These are phyloP conservation scores for Fragilariopsis cylindrus DNA, from an alignment of 108 stramenopile genomes.

Conservation along the genomic window DNA sequence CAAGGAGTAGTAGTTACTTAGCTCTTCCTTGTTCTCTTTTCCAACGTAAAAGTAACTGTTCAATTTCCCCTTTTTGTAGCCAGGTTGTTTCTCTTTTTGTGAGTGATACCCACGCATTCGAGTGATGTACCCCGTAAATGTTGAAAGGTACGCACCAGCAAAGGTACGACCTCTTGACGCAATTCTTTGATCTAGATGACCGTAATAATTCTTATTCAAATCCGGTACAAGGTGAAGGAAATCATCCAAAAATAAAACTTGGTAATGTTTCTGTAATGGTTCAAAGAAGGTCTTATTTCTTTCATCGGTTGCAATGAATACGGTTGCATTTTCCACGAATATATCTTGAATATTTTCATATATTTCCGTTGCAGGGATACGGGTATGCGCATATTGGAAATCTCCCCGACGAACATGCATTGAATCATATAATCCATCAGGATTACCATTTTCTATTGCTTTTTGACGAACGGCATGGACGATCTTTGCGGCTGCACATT, in stretches of 20 bases:
- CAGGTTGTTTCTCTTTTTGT: constrained; percentile 55
- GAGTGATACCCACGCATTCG: constrained; percentile 80
- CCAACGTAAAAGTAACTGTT: constrained; percentile 68
- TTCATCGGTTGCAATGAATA: constrained; percentile 88
- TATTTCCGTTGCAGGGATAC: constrained; percentile 35
- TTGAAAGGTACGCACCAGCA: constrained; percentile 76
- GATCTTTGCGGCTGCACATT: constrained; percentile 85
- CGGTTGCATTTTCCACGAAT: constrained; percentile 47
- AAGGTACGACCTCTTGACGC: constrained; percentile 76
- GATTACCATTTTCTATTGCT: constrained; percentile 32
- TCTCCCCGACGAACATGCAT: constrained; percentile 90
- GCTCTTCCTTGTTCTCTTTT: constrained; percentile 33
- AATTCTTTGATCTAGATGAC: constrained; percentile 85
- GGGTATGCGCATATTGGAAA: constrained; percentile 62
- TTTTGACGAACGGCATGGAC: constrained; percentile 69
- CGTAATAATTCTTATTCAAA: constrained; percentile 81
- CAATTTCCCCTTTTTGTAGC: constrained; percentile 57
- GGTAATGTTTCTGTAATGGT: constrained; percentile 59
- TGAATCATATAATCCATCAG: constrained; percentile 69
- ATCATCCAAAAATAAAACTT: constrained; percentile 79
- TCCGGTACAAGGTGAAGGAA: constrained; percentile 65
- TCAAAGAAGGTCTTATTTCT: constrained; percentile 77
- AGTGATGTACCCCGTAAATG: constrained; percentile 83
- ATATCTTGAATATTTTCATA: constrained; percentile 38
- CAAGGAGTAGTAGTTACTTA: constrained; percentile 51